Evolutionary conservation across 352 stramenopile genomes (phyloP), one percentile per base, ranked within the genome.

Genomic region (Pythium scleroteichum): DNA sequence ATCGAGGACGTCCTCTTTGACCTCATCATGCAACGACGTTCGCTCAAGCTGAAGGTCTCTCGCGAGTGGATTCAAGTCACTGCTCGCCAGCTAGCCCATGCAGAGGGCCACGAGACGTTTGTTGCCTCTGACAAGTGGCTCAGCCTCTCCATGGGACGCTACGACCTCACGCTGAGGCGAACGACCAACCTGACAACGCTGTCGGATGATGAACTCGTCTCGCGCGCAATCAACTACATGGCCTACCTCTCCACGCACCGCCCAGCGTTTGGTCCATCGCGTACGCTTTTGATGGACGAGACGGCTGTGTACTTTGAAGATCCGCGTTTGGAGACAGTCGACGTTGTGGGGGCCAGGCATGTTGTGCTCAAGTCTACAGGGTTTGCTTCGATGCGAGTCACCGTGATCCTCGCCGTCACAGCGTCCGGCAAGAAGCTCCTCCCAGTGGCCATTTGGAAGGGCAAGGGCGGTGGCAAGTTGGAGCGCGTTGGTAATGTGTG

Each of bases 271-370:
- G 50, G 66, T 32, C 54, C 54, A 4, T 20, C 52, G 16, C 35
- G 46, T 39, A 72, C 61, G 2, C 38, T 72, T 9, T 40, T 71
- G 33, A 69, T 74, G 62, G 50, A 68, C 48, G 62, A 67, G 44
- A 71, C 58, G 10, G 66, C 66, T 0, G 69, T 76, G 0, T 72
- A 66, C 19, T 74, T 77, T 45, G 56, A 75, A 55, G 56, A 66
- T 20, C 54, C 49, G 0, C 51, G 47, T 3, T 22, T 53, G 12
- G 42, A 66, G 29, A 72, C 52, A 19, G 26, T 69, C 4, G 57
- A 73, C 19, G 20, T 66, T 3, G 54, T 33, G 10, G 66, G 69
- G 3, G 48, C 39, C 41, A 57, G 46, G 2, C 62, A 72, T n/a
- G 59, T 74, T 17, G 58, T 74, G 7, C 32, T 68, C 2, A 48